Evolutionary conservation across 1,139 yeast genomes (phyloP), one percentile per base, ranked within the genome.

Genomic region (Nakaseomyces glabratus): DNA sequence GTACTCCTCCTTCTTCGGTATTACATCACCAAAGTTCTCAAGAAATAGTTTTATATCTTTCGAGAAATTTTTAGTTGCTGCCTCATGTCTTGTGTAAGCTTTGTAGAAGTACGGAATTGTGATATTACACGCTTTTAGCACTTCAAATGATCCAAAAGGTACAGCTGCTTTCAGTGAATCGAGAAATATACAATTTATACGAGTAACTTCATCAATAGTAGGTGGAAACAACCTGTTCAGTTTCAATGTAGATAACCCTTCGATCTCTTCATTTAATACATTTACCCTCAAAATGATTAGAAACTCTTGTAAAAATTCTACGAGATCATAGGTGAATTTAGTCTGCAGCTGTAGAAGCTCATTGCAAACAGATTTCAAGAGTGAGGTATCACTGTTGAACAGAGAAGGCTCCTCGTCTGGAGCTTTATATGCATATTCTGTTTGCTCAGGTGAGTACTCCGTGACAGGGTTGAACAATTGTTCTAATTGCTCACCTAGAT

Each of bases 21-120:
- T 42, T 4, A 25, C 16, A 21, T 45, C 26, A 7, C 42, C 36
- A 35, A 58, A 57, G 6, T 46, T 46, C 16, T 47, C 44, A 11
- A 64, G 38, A 38, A 63, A 65, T 2, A 48, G 44, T 33, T 52
- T 52, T 33, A 66, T 52, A 55, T 45, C 65, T 45, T 41, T 58
- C 45, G 53, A 63, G 38, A 71, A 74, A 42, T 73, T 72, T 45
- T 74, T 77, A 2, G 81, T 72, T 14, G 94, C 95, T 6, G 96
- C 95, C 57, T 86, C 95, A 55, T 88, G 96, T 41, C 96, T 68
- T 65, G 86, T 82, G 47, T 82, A 82, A 0, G 96, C 95, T 52
- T 85, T 82, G 61, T 84, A 88, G 54, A 86, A 86, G 55, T 84
- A 85, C 1, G 96, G 95, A 17, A 88, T 66, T 0, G 90, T 76